Evolutionary conservation across 495 filamentous ascomycete genomes (phyloP), one percentile per base, ranked within the genome.

Genomic region (Lichenothelia convexa): DNA sequence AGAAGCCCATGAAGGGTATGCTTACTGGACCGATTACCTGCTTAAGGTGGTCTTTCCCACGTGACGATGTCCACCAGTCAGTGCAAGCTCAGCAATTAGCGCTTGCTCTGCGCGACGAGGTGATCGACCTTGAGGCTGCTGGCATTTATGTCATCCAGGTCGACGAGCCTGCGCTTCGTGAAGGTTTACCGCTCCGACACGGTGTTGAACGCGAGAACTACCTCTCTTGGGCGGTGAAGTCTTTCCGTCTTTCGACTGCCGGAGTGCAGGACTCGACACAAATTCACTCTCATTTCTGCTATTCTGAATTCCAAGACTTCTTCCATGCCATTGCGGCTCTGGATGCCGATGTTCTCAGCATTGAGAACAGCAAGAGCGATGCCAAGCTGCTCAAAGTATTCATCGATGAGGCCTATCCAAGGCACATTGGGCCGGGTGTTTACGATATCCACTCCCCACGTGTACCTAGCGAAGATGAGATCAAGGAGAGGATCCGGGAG

Each of bases 291-390:
- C 89, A 97, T 69, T 97, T 97, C 84, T 97, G 89, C 63, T 97
- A 97, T 76, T 93, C 85, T 31, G 89, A 97, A 69, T 97, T 97
- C 80, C 89, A 97, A 65, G 89, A 97, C 70, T 97, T 97, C 73
- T 97, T 97, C 80, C 81, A 95, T 59, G 87, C 89, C 62, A 97
- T 97, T 47, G 84, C 91, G 43, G 91, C 91, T 29, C 71, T 97
- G 40, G 89, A 97, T 57, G 85, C 89, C 47, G 89, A 97, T 67
- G 89, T 97, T 38, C 75, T 97, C 47, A 85, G 77, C 54, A 97
- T 97, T 53, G 89, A 97, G 77, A 95, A 95, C 80, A 86, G 78
- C 74, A 95, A 95, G 79, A 91, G 81, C 43, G 89, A 97, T 60
- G 85, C 91, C 50, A 97, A 97, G 77, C 75, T 97, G 41, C 75